A percentile compares a stretch with the other conserved stretches of the same genome.
These are phyloP conservation scores for Stephania cephalantha DNA, from an alignment of 164 flowering plant genomes.

Conservation along the genomic window DNA sequence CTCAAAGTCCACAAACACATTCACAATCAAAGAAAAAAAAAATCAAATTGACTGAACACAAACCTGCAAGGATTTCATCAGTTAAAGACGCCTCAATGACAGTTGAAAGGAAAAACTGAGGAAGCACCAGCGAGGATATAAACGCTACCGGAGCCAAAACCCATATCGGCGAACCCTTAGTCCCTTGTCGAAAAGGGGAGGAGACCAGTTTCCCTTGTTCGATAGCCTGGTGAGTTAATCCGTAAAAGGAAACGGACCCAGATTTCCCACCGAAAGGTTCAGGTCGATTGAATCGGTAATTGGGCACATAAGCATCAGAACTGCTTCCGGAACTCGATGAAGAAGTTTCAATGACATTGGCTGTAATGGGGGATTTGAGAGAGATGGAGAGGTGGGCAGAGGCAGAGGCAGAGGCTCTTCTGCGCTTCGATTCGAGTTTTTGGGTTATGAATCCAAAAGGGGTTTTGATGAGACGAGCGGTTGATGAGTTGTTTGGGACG, in stretches of 20 bases:
- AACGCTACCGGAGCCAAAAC: constrained; percentile 60
- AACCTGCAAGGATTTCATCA: constrained; percentile 54
- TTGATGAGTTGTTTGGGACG: background rate
- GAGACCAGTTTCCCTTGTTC: constrained; percentile 62
- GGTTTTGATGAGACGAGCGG: background rate
- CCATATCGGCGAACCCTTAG: constrained; percentile 55
- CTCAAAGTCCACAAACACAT: too few species aligned
- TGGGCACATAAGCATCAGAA: background rate
- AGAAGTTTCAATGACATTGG: background rate
- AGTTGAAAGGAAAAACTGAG: constrained; percentile 48
- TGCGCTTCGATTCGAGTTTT: constrained; percentile 10
- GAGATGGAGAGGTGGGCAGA: background rate
- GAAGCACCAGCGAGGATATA: constrained; percentile 60
- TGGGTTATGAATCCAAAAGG: background rate
- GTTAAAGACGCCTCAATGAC: constrained; percentile 34
- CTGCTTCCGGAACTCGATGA: constrained; percentile 9
- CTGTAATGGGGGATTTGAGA: constrained; percentile 2
- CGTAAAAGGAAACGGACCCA: constrained; percentile 73
- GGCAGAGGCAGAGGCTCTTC: background rate
- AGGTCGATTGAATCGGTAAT: background rate
- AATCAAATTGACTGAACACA: constrained; percentile 3
- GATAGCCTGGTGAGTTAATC: constrained; percentile 56
- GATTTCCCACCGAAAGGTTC: constrained; percentile 75
- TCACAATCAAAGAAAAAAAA: background rate
- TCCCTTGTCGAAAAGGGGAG: constrained; percentile 54